Evolutionary conservation across 2,329 filamentous ascomycete species (phyloP).

Genomic region (Botryotinia convoluta): DNA sequence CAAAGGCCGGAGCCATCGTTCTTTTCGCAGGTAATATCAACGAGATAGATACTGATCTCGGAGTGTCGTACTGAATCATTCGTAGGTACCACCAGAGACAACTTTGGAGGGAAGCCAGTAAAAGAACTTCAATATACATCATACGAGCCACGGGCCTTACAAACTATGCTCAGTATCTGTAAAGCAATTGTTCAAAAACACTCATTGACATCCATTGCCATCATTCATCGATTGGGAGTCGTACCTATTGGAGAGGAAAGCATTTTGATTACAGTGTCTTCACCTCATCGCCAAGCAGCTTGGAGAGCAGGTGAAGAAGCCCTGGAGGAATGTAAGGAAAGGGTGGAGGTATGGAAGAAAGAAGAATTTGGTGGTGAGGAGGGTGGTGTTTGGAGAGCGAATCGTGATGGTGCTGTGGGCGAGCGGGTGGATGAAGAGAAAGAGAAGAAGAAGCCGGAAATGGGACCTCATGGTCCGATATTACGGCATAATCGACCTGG

Average conservation of each 20-base stretch:
- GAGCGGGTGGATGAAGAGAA: constrained; percentile 24
- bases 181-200: constrained; percentile 57
- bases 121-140: constrained; percentile 72
- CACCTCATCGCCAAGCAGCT: constrained; percentile 77
- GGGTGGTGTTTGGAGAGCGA: constrained; percentile 80
- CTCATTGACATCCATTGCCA: constrained; percentile 67
- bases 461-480: constrained; percentile 30
- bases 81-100: constrained; percentile 73
- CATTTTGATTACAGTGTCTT: constrained; percentile 82
- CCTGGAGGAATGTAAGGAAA: constrained; percentile 79
- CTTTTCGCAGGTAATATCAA: constrained; percentile 63
- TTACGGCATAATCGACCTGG: constrained; percentile 27
- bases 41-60: constrained; percentile 12
- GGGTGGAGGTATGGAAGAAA: constrained; percentile 92
- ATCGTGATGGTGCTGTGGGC: constrained; percentile 63
- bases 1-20: constrained; percentile 72
- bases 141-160: constrained; percentile 68
- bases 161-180: constrained; percentile 65
- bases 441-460: constrained; percentile 15
- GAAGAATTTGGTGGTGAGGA: constrained; percentile 81
- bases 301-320: constrained; percentile 90
- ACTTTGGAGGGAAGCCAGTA: constrained; percentile 69
- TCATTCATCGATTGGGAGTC: constrained; percentile 79
- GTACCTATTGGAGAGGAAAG: constrained; percentile 93
- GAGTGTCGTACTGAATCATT: constrained; percentile 22